Evolutionary conservation across 1,284 basidiomycete species (phyloP).

Genomic region (Irpex lacteus): DNA sequence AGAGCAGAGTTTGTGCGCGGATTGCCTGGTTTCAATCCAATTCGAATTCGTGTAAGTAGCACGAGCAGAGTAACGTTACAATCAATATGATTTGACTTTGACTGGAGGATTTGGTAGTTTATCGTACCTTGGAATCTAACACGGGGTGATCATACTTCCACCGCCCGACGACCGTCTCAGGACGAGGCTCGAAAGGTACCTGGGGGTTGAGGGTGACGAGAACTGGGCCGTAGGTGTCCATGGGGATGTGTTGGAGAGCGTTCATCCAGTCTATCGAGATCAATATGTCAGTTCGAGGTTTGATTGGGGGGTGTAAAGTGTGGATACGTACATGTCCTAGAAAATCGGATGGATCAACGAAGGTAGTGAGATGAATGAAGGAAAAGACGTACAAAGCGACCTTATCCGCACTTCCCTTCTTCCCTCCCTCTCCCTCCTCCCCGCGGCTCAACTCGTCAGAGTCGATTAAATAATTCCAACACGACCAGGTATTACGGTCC

Average conservation of each 20-base stretch:
- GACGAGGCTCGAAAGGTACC: conserved; percentile 53
- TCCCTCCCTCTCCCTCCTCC: conserved; percentile 41
- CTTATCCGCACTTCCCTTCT: conserved; percentile 20
- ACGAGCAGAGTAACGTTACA: neutral
- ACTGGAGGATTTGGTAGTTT: too few relatives aligned
- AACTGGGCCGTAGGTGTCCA: conserved; percentile 58
- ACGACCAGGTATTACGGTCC: conserved; percentile 60
- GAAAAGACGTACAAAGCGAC: conserved; percentile 51
- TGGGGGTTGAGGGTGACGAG: conserved; percentile 78
- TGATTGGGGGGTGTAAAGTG: conserved; percentile 2
- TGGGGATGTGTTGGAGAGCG: conserved; percentile 66
- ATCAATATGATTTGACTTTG: neutral
- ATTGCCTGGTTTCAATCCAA: conserved; percentile 37
- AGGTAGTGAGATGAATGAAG: neutral
- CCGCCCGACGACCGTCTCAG: conserved; percentile 44
- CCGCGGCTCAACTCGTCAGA: conserved; percentile 29
- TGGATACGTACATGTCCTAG: conserved; percentile 14
- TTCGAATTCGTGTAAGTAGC: neutral
- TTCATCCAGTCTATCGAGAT: conserved; percentile 69
- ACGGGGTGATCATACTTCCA: conserved; percentile 74
- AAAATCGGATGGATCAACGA: neutral
- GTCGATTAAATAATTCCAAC: conserved; percentile 72
- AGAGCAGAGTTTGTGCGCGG: conserved; percentile 52
- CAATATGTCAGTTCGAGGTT: conserved; percentile 8
- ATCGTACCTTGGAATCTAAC: conserved; percentile 33